A percentile compares a stretch with the other conserved stretches of the same genome.
Evolutionary conservation across 345 rosid species (phyloP).

Genomic region (Lepidium didymum): DNA sequence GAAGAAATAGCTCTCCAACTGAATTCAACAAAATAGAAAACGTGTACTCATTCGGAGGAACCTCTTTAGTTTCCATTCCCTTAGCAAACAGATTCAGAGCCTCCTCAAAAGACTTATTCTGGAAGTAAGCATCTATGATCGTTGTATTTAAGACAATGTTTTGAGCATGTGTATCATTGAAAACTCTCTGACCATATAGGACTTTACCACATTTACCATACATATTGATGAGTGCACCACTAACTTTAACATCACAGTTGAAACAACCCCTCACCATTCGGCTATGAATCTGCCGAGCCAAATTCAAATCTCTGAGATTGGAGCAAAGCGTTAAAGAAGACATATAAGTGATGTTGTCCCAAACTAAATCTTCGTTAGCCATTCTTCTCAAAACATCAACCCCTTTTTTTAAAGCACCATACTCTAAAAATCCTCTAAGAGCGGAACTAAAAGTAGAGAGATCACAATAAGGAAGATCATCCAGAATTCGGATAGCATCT

Average conservation of each 20-base stretch:
- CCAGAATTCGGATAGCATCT: conserved; percentile 39
- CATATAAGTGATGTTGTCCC: conserved; percentile 55
- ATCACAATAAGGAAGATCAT: conserved; percentile 40
- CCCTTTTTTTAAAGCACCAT: conserved; percentile 43
- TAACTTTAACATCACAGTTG: conserved; percentile 30
- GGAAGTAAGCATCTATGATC: conserved; percentile 57
- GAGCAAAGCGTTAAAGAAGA: conserved; percentile 50
- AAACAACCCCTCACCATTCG: conserved; percentile 35
- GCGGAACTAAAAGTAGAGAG: conserved; percentile 46
- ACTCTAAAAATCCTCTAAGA: conserved; percentile 52
- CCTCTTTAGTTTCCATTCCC: conserved; percentile 31
- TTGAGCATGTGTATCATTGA: conserved; percentile 27
- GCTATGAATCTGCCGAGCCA: conserved; percentile 57
- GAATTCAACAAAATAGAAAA: conserved; percentile 55
- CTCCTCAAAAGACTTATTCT: conserved; percentile 63
- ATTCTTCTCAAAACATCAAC: conserved; percentile 43
- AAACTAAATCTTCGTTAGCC: conserved; percentile 27
- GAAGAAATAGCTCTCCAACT: conserved; percentile 48
- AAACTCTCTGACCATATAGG: conserved; percentile 44
- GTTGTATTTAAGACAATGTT: conserved; percentile 67
- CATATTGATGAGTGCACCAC: conserved; percentile 59
- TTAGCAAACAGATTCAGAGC: conserved; percentile 45
- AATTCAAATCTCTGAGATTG: conserved; percentile 39
- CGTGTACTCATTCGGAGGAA: conserved; percentile 63
- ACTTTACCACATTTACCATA: conserved; percentile 66